Evolutionary conservation across 1,284 basidiomycete genomes (phyloP).

Genomic region (Papiliotrema fonsecae): DNA sequence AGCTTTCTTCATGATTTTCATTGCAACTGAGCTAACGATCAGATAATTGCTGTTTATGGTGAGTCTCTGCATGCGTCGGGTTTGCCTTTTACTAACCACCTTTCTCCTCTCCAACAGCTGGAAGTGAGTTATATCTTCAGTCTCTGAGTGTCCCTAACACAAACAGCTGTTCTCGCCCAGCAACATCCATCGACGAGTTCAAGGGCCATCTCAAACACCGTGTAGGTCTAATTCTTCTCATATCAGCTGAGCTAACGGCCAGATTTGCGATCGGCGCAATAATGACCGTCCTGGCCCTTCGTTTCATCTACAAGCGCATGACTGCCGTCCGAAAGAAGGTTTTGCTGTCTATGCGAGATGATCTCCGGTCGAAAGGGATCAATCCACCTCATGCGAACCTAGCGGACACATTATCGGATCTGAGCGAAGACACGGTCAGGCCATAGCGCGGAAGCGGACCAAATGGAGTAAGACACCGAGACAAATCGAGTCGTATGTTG

Average conservation of each 20-base stretch:
- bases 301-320: slow-evolving; percentile 76
- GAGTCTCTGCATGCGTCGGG: neutral
- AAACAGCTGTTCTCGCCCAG: slow-evolving; percentile 2
- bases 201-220: slow-evolving; percentile 55
- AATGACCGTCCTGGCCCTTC: slow-evolving; percentile 72
- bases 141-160: neutral
- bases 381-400: neutral
- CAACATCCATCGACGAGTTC: slow-evolving; percentile 13
- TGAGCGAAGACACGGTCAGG: neutral
- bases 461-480: too few species aligned
- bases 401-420: neutral
- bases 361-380: slow-evolving; percentile 1
- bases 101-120: slow-evolving; percentile 30
- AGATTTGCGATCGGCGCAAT: slow-evolving; percentile 37
- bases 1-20: neutral
- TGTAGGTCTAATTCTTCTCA: slow-evolving; percentile 49
- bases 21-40: neutral
- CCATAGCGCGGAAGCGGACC: neutral
- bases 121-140: neutral
- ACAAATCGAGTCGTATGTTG: too few species aligned
- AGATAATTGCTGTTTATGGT: slow-evolving; percentile 11
- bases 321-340: slow-evolving; percentile 23
- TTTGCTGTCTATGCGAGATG: slow-evolving; percentile 5
- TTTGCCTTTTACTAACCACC: slow-evolving; percentile 52
- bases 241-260: neutral